Conservation (phyloP, 1,284 basidiomycete genomes). For the Puccinia hordei region DNA sequence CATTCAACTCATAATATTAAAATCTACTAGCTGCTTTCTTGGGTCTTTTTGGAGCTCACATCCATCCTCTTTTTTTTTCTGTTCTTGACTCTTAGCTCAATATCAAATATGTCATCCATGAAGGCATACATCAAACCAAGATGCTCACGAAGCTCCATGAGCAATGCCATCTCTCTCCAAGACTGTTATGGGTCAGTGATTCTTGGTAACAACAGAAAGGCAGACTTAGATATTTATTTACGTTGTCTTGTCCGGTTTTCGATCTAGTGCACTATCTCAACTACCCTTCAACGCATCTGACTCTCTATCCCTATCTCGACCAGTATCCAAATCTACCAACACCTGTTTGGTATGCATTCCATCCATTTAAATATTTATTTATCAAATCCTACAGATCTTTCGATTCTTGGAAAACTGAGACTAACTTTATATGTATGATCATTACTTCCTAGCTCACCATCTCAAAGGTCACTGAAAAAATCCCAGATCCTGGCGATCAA, state of each 20-base stretch:
- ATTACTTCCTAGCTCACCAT: not conserved
- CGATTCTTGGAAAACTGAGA: too few relatives aligned
- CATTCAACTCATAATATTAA: not conserved
- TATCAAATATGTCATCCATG: slow-evolving; percentile 12
- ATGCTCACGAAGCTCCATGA: not conserved
- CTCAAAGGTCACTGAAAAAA: not conserved
- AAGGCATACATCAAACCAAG: slow-evolving; percentile 1
- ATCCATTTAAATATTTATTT: not conserved
- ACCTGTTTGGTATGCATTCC: not conserved
- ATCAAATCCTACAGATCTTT: too few relatives aligned
- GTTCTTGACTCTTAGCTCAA: slow-evolving; percentile 5
- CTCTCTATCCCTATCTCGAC: not conserved
- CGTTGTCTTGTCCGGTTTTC: too few relatives aligned
- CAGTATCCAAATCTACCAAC: not conserved
- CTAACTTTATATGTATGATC: too few relatives aligned
- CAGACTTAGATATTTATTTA: too few relatives aligned
- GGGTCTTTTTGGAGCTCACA: not conserved
- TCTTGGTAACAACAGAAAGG: too few relatives aligned
- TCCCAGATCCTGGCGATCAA: not conserved
- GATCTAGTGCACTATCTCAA: slow-evolving; percentile 2
- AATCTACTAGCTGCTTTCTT: not conserved
- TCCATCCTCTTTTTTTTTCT: not conserved
- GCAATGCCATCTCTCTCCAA: not conserved
- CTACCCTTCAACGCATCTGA: not conserved
- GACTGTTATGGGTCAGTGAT: slow-evolving; percentile 23